Percentiles rank a stretch among this genome's conserved stretches.
phyloP scores from a whole-genome alignment of 495 filamentous ascomycete genomes.

The Talaromyces wortmannii region DNA sequence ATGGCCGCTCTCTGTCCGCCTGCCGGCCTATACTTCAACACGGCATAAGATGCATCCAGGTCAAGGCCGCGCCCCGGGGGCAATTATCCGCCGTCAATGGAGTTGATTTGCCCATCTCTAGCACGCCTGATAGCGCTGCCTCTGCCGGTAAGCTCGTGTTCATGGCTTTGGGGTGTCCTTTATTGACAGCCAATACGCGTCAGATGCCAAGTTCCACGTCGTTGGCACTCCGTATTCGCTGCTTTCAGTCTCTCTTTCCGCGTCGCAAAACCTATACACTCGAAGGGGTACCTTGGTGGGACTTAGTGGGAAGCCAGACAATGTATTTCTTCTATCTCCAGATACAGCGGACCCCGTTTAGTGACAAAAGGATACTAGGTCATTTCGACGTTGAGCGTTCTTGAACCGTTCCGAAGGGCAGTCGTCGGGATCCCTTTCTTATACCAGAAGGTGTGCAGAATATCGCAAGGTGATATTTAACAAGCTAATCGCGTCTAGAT shows the following conservation, averaged over 20 bases:
- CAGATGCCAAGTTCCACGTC: conserved; percentile 93
- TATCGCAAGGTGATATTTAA: background rate
- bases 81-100: conserved; percentile 28
- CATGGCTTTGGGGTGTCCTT: background rate
- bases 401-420: conserved; percentile 74
- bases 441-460: conserved; percentile 61
- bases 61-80: conserved; percentile 34
- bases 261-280: conserved; percentile 89
- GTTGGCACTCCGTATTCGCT: conserved; percentile 84
- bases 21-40: background rate
- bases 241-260: conserved; percentile 84
- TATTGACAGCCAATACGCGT: background rate
- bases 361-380: conserved; percentile 33
- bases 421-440: conserved; percentile 82
- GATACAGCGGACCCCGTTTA: background rate
- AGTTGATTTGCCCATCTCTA: conserved; percentile 30
- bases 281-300: conserved; percentile 85
- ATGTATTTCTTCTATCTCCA: conserved; percentile 44
- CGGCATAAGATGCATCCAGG: conserved; percentile 30
- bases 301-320: conserved; percentile 81
- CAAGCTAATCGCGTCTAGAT: conserved; percentile 34
- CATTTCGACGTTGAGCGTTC: conserved; percentile 80
- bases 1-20: background rate
- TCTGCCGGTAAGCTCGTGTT: conserved; percentile 26
- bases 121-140: conserved; percentile 29